Base-by-base conservation (phyloP, 106 monocot species). In the Narthecium ossifragum region DNA sequence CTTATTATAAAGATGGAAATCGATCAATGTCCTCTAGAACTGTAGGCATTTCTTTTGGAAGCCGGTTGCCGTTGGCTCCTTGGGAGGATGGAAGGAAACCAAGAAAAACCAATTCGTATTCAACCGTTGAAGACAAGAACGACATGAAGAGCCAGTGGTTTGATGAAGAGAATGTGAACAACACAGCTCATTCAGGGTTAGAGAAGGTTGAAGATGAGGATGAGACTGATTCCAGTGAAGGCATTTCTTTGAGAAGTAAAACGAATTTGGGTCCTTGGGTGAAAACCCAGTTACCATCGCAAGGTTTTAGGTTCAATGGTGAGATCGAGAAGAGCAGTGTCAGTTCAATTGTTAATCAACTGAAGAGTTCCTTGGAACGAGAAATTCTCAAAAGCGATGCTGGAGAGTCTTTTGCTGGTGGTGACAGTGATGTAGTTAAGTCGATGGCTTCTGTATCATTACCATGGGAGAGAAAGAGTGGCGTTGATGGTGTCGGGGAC, bases 391-490 rank as follows among this genome's bases (percentile, higher is more conserved):
- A 17, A 13, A 2, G 17, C 11, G 33, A 67, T 68, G 36, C 8
- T 21, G 11, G n/a, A 5, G 6, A 15, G 12, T 36, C 30, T 34
- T 41, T 7, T 48, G 37, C 17, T 46, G 51, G 56, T 24, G 52
- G 46, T 6, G 38, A 36, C 26, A 27, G 55, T 40, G 51, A 71
- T 55, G 28, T 32, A 51, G 39, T 21, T 38, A 50, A 74, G 37
- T 7, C 64, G 3, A 64, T 46, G 3, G 53, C 21, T 62, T 34
- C 71, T 13, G 68, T 66, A 8, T 41, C 38, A 11, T 65, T 92
- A 2, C 93, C 93, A 12, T 93, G 93, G 93, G 75, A 65, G 57
- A 74, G 79, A 30, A 52, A 58, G 8, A 57, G 33, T 41, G 73
- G 17, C 29, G 8, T 31, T 9, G 25, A 30, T 17, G 21, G 21